A percentile compares a stretch with the other conserved stretches of the same genome.
Evolutionary conservation across 2,329 filamentous ascomycete species (phyloP).

Genomic region (Elsinoe necatrix): DNA sequence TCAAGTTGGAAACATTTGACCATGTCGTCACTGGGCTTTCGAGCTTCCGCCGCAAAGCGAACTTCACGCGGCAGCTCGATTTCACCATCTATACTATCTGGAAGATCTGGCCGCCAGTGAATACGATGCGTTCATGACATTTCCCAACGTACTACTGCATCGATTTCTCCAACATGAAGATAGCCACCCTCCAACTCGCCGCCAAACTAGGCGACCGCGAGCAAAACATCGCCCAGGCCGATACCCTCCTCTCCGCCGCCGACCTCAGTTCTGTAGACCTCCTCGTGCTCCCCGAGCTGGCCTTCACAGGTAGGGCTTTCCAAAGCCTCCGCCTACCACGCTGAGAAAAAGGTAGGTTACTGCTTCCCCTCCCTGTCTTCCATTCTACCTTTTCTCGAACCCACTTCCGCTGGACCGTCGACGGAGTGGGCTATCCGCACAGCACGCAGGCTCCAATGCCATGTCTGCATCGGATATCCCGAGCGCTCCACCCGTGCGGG

Average conservation of each 20-base stretch:
- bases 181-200: conserved; percentile 64
- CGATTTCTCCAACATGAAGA: conserved; percentile 43
- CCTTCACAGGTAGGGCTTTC: conserved; percentile 54
- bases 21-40: conserved; percentile 6
- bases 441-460: conserved; percentile 58
- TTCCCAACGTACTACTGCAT: neutral
- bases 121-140: neutral
- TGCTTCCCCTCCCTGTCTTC: conserved; percentile 64
- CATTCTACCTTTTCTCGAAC: conserved; percentile 62
- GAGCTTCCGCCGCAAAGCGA: neutral
- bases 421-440: conserved; percentile 62
- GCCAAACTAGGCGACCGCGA: conserved; percentile 61
- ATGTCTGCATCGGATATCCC: conserved; percentile 65
- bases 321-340: neutral
- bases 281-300: conserved; percentile 66
- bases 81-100: neutral
- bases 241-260: conserved; percentile 49
- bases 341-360: conserved; percentile 48
- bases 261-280: conserved; percentile 49
- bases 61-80: neutral
- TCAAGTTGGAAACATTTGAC: neutral
- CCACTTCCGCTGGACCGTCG: conserved; percentile 54
- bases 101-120: neutral
- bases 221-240: conserved; percentile 61
- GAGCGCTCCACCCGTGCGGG: conserved; percentile 38